phyloP scores from a whole-genome alignment of 1,139 yeast genomes.

The Wickerhamiella pararugosa region DNA sequence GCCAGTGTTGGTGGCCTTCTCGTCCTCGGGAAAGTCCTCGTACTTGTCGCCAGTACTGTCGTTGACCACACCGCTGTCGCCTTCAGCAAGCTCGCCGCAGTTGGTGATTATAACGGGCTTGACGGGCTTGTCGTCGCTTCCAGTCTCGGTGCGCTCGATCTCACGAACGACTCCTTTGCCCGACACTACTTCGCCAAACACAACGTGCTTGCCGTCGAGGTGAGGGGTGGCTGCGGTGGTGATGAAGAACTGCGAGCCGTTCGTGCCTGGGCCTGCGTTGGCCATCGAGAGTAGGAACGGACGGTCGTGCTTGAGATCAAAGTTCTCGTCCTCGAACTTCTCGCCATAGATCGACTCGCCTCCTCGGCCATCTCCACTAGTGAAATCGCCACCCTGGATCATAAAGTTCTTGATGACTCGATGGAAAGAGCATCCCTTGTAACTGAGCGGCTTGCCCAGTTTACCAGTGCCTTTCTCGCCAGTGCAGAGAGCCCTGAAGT shows the following conservation, averaged over 20 bases:
- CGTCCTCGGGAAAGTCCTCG: constrained; percentile 64
- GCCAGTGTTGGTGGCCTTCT: constrained; percentile 25
- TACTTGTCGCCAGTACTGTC: constrained; percentile 79
- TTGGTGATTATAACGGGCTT: constrained; percentile 49
- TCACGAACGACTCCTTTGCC: constrained; percentile 73
- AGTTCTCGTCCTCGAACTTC: constrained; percentile 88
- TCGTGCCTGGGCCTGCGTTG: constrained; percentile 87
- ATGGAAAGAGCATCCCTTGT: constrained; percentile 75
- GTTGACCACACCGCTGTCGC: constrained; percentile 18
- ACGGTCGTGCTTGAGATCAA: constrained; percentile 54
- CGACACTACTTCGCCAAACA: constrained; percentile 74
- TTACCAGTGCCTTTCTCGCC: constrained; percentile 69
- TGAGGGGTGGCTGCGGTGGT: constrained; percentile 72
- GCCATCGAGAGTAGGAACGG: constrained; percentile 94
- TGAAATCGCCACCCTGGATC: constrained; percentile 97
- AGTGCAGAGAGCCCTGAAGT: constrained; percentile 79
- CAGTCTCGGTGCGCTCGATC: constrained; percentile 58
- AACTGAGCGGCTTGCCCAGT: constrained; percentile 50
- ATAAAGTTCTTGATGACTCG: constrained; percentile 77
- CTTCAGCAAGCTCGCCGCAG: constrained; percentile 57
- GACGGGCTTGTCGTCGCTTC: constrained; percentile 45
- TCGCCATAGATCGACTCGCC: constrained; percentile 94
- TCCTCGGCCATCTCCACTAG: constrained; percentile 79
- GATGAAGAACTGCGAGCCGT: constrained; percentile 90
- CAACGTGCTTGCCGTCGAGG: constrained; percentile 89